These are phyloP conservation scores for Coprinopsis cinerea DNA, from an alignment of 768 basidiomycete species.

Conservation along the genomic window DNA sequence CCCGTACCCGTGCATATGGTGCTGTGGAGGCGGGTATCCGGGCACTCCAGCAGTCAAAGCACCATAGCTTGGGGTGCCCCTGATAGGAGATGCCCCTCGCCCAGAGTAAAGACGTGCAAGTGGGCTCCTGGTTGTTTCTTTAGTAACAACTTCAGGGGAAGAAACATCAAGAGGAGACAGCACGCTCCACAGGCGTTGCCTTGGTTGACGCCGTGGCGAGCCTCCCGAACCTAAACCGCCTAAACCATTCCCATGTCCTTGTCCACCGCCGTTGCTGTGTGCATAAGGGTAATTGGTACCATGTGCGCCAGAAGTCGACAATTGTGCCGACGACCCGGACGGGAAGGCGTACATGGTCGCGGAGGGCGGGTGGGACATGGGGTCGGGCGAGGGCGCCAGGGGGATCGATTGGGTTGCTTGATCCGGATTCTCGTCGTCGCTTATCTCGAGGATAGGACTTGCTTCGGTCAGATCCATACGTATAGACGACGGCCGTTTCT, in stretches of 20 bases:
- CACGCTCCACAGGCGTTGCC: conserved; percentile 15
- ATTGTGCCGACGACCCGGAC: conserved; percentile 3
- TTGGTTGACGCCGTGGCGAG: conserved; percentile 15
- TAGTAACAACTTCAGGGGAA: conserved; percentile 15
- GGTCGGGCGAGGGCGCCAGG: not conserved
- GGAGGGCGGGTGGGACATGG: not conserved
- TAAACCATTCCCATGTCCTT: no score
- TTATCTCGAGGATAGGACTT: conserved; percentile 5
- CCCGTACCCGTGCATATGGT: not conserved
- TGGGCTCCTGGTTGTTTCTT: conserved; percentile 34
- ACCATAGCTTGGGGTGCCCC: not conserved
- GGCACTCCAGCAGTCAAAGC: conserved; percentile 12
- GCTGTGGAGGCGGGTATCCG: not conserved
- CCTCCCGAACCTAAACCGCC: not conserved
- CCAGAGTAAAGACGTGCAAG: conserved; percentile 40
- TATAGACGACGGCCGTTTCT: not conserved
- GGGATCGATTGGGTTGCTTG: no score
- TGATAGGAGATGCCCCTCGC: not conserved
- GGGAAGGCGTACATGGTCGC: not conserved
- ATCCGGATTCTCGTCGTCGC: no score
- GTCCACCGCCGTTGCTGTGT: no score
- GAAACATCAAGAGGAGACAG: conserved; percentile 14
- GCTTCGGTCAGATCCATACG: conserved; percentile 5
- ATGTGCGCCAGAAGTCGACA: no score
- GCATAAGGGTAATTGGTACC: no score